Evolutionary conservation across 768 basidiomycete genomes (phyloP).

Genomic region (Phaeotremella fagi): DNA sequence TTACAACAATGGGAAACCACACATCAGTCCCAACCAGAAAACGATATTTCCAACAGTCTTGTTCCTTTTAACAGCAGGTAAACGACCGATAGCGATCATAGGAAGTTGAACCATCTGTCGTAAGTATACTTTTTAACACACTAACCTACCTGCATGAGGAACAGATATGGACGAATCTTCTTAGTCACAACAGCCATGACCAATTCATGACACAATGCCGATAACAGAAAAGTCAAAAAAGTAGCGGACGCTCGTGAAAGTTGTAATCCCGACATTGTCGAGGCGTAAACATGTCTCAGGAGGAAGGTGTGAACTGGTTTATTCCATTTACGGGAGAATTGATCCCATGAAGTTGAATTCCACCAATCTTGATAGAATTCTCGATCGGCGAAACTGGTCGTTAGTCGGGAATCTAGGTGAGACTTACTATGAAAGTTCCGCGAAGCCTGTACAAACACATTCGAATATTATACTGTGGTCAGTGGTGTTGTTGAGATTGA

Average conservation of each 20-base stretch:
- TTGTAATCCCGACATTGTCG: constrained; percentile 70
- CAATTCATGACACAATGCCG: constrained; percentile 84
- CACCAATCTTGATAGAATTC: constrained; percentile 99
- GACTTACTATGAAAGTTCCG: constrained; percentile 75
- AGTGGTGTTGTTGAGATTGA: background rate
- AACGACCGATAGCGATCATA: constrained; percentile 72
- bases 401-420: background rate
- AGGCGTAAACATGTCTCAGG: constrained; percentile 89
- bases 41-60: constrained; percentile 66
- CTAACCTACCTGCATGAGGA: constrained; percentile 61
- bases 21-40: constrained; percentile 82
- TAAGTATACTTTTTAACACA: background rate
- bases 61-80: constrained; percentile 73
- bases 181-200: constrained; percentile 94
- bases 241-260: constrained; percentile 76
- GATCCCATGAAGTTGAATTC: constrained; percentile 96
- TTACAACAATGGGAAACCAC: constrained; percentile 81
- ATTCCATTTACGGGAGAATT: constrained; percentile 98
- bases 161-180: constrained; percentile 87
- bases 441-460: constrained; percentile 94
- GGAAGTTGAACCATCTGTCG: constrained; percentile 81
- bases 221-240: constrained; percentile 85
- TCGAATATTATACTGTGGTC: constrained; percentile 55
- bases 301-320: constrained; percentile 81
- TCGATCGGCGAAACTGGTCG: constrained; percentile 80